Conservation (phyloP, 805 yeast genomes). For the Barnettozyma siamensis region DNA sequence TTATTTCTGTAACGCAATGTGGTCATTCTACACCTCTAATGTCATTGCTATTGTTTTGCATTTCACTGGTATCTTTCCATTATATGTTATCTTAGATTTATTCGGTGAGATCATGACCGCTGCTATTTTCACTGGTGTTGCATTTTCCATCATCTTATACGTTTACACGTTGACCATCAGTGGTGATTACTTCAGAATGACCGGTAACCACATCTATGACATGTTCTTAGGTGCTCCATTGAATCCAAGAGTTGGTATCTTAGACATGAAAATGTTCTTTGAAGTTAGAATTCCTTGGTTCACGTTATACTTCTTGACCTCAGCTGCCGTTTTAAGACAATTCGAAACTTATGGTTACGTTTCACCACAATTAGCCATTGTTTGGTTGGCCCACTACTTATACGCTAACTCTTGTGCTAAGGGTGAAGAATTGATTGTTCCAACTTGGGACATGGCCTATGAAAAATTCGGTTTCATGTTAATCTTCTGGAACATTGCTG, state of each 20-base stretch:
- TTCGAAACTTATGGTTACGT: constrained; percentile 75
- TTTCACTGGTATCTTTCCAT: constrained; percentile 64
- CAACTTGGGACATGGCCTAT: constrained; percentile 99
- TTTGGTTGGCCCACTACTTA: constrained; percentile 82
- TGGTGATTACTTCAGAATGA: constrained; percentile 81
- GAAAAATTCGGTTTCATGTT: constrained; percentile 99
- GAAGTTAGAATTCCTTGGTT: constrained; percentile 98
- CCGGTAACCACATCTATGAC: constrained; percentile 88
- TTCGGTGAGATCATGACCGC: constrained; percentile 93
- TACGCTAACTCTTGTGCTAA: constrained; percentile 96
- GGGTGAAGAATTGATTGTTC: constrained; percentile 96
- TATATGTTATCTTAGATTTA: constrained; percentile 69
- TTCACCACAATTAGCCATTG: constrained; percentile 66
- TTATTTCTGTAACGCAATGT: constrained; percentile 89
- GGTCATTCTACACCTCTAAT: constrained; percentile 70
- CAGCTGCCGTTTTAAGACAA: constrained; percentile 74
- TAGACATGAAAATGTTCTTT: constrained; percentile 94
- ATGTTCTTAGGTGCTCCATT: constrained; percentile 96
- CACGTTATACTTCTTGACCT: constrained; percentile 69
- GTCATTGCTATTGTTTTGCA: constrained; percentile 58
- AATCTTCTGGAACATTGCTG: constrained; percentile 97
- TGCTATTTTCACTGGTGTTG: constrained; percentile 75
- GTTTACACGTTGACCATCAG: constrained; percentile 57
- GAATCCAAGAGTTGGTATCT: constrained; percentile 89
- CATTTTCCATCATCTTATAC: constrained; percentile 65